Conservation (phyloP, 2,329 filamentous ascomycete species). For the Ceratocystis variospora region DNA sequence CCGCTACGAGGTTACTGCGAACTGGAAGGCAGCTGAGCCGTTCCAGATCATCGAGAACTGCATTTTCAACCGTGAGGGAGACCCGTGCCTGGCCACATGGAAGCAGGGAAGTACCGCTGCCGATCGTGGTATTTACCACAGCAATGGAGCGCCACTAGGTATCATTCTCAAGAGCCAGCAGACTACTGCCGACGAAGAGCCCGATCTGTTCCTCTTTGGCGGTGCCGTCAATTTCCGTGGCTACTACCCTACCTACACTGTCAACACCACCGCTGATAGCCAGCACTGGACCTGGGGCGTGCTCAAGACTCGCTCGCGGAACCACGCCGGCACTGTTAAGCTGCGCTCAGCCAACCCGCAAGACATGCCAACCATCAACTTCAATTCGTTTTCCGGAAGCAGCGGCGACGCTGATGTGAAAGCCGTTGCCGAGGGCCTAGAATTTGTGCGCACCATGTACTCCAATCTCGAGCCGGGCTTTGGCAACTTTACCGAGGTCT, state of each 20-base stretch:
- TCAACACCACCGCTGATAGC: conserved; percentile 31
- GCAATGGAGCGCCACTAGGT: conserved; percentile 20
- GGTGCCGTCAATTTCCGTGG: conserved; percentile 41
- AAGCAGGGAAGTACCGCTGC: conserved; percentile 9
- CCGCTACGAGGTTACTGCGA: conserved; percentile 30
- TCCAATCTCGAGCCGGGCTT: conserved; percentile 21
- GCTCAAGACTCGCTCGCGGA: conserved; percentile 41
- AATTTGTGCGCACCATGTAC: conserved; percentile 24
- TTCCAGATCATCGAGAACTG: conserved; percentile 13
- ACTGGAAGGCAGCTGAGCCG: conserved; percentile 20
- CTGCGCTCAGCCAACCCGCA: conserved; percentile 46
- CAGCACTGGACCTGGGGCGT: conserved; percentile 32
- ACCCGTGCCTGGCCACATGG: conserved; percentile 16
- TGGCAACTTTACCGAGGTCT: conserved; percentile 16
- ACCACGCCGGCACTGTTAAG: conserved; percentile 47
- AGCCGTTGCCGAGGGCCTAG: conserved; percentile 27
- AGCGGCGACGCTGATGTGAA: conserved; percentile 34
- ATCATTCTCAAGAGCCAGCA: conserved; percentile 18
- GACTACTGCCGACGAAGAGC: conserved; percentile 26
- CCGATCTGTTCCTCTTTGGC: conserved; percentile 42
- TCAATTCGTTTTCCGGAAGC: conserved; percentile 38
- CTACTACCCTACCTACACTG: conserved; percentile 42
- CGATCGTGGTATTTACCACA: conserved; percentile 18
- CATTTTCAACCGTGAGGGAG: conserved; percentile 16
- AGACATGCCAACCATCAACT: conserved; percentile 49